Base-by-base conservation (phyloP, 2,329 filamentous ascomycete genomes). In the Alternaria solani region DNA sequence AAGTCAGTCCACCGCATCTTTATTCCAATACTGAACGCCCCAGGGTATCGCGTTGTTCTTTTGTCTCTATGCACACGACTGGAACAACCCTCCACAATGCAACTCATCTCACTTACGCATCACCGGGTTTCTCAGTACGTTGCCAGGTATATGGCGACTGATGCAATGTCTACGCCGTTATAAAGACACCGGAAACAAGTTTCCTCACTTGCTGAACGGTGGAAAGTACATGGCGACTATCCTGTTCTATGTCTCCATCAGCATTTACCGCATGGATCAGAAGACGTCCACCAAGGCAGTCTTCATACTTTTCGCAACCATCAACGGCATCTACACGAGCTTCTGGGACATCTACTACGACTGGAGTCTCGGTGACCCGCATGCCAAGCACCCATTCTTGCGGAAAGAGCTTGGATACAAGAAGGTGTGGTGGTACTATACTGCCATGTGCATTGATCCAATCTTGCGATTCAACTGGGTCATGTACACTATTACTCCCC, bases 271-370 rank as follows among this genome's bases (percentile, higher is more conserved):
- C 39, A 91, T 97, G 44, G 75, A 91, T 20, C 83, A 84, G 42
- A 84, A 81, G 0, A 79, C 80, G 1, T 82, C 86, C 16, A 84
- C 92, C 41, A 82, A 83, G 60, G 91, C 88, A 0, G 76, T 93
- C 1, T 98, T 96, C 76, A 90, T 96, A 62, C 85, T 88, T 0
- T 93, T 94, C 69, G 92, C 93, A 0, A 83, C 85, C n/a, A 79
- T 96, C 66, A 99, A 97, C 75, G 86, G 89, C 44, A 79, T 96
- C 28, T 98, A 97, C 78, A 89, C 87, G 68, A 93, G 88, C 9
- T 86, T 97, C 42, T 99, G 95, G 95, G 95, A 99, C 75, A 81
- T 99, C 2, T 88, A 93, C 65, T 97, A 98, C 91, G 95, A 99
- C 78, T 98, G 95, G 85, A 95, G 91, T 73, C 84, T 97, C n/a